Evolutionary conservation across 257 asterid species (phyloP).

Genomic region (Plantago ovata): DNA sequence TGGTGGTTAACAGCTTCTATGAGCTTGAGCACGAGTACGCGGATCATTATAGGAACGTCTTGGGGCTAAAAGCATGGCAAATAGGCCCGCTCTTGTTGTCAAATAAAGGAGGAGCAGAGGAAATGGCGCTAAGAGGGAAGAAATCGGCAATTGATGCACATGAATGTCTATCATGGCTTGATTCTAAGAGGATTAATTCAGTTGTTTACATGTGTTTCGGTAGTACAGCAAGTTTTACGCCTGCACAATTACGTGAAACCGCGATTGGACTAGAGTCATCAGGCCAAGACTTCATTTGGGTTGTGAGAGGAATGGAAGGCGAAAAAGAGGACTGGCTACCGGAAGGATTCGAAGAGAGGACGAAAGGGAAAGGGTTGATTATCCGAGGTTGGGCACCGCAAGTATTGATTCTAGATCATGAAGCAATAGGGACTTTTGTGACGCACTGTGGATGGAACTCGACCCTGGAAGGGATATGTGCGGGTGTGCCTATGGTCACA

Average conservation of each 20-base stretch:
- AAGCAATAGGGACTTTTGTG: constrained; percentile 33
- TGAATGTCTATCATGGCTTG: constrained; percentile 59
- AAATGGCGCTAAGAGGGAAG: constrained; percentile 15
- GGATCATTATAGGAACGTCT: constrained; percentile 27
- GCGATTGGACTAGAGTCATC: constrained; percentile 65
- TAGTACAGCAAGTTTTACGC: constrained; percentile 34
- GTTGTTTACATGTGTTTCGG: constrained; percentile 62
- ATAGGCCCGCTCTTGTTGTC: constrained; percentile 48
- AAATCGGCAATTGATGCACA: constrained; percentile 41
- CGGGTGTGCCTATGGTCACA: constrained; percentile 46
- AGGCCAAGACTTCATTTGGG: constrained; percentile 64
- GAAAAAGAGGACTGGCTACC: constrained; percentile 43
- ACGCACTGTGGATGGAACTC: constrained; percentile 69
- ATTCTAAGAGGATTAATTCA: constrained; percentile 39
- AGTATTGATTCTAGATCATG: constrained; percentile 37
- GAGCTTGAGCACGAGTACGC: constrained; percentile 46
- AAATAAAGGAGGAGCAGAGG: constrained; percentile 16
- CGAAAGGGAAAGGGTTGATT: constrained; percentile 40
- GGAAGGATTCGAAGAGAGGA: constrained; percentile 48
- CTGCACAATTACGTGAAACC: constrained; percentile 53
- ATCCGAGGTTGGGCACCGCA: constrained; percentile 35
- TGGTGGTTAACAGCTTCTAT: constrained; percentile 45
- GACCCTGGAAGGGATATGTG: constrained; percentile 34
- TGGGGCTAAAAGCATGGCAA: constrained; percentile 36
- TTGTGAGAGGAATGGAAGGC: constrained; percentile 33